Evolutionary conservation across 139 green algal genomes (phyloP).

Genomic region (Eudorina sp.): DNA sequence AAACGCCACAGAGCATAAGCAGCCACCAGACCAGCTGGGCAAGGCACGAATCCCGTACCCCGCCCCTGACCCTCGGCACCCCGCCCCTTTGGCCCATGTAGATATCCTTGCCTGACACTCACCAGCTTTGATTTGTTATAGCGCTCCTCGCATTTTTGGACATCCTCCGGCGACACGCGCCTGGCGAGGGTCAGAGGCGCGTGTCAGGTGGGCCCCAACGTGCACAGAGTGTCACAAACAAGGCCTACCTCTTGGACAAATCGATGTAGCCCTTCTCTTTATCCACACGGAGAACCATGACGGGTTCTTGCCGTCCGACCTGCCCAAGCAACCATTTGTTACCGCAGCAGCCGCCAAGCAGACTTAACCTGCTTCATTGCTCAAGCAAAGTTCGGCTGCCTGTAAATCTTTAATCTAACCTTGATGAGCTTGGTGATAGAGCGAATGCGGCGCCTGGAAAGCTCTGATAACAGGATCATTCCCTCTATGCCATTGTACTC

Average conservation of each 20-base stretch:
- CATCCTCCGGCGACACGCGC: slow-evolving; percentile 95
- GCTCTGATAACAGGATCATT: slow-evolving; percentile 99
- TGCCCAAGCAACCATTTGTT: slow-evolving; percentile 44
- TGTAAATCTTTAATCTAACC: no score
- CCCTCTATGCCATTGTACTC: slow-evolving; percentile 95
- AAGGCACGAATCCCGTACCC: no score
- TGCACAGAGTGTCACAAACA: neutral
- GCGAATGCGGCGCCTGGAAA: slow-evolving; percentile 97
- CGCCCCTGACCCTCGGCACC: no score
- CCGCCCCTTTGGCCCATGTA: no score
- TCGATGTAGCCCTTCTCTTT: slow-evolving; percentile 99
- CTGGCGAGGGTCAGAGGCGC: slow-evolving; percentile 43
- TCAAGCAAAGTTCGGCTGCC: no score
- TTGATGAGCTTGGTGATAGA: slow-evolving; percentile 99
- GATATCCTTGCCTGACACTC: neutral
- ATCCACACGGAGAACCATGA: slow-evolving; percentile 99
- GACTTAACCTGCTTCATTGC: no score
- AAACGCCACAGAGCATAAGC: no score
- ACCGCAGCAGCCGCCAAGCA: neutral
- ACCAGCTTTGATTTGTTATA: slow-evolving; percentile 98
- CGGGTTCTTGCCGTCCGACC: slow-evolving; percentile 96
- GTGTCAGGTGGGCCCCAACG: neutral
- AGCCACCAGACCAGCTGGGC: no score
- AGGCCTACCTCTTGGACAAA: slow-evolving; percentile 91
- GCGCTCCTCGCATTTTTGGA: slow-evolving; percentile 91